Base-by-base conservation (phyloP, 768 basidiomycete species). In the Serendipita sp. region DNA sequence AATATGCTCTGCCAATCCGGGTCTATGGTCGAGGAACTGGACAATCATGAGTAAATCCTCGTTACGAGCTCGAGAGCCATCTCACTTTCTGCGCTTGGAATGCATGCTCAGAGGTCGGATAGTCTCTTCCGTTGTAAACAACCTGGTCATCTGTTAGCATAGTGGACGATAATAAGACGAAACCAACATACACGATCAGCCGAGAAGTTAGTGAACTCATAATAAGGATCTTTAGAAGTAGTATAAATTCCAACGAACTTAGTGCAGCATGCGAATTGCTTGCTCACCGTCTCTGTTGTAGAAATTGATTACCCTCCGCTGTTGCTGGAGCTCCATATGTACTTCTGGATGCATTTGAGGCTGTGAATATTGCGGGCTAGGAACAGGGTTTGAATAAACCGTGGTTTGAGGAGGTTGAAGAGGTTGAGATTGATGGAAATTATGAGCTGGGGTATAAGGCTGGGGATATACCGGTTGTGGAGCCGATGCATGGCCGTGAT, bases 71-170 rank as follows among this genome's bases (percentile, higher is more conserved):
- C 8, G 5, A 51, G 48, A 32, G n/a, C 1, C 8, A 1, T 28
- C 56, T n/a, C 23, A 38, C 67, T 63, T 69, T 67, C 44, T 65
- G 56, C 2, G 65, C 63, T 48, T 68, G 65, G 64, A 69, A 69
- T n/a, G 66, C 32, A 32, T 68, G 68, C 51, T 68, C 68, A 67
- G 65, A 66, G 11, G 68, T 68, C 18, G 68, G 68, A 38, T 68
- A 68, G 28, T 35, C 47, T 54, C 62, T 67, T 15, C 68, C 66
- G 15, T 65, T 44, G 47, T 65, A 68, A 13, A n/a, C 34, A n/a
- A 68, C 56, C 56, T 60, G 16, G 56, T 7, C 7, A 41, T 13
- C 7, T 13, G 38, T 41, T 13, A 13, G 38, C 13, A 41, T 41
- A 41, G 7, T 7, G 13, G 7, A 41, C 38, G 38, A 41, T 5